Conservation (phyloP, 371 early-diverging fungal species). For the Rhizopus sp. region DNA sequence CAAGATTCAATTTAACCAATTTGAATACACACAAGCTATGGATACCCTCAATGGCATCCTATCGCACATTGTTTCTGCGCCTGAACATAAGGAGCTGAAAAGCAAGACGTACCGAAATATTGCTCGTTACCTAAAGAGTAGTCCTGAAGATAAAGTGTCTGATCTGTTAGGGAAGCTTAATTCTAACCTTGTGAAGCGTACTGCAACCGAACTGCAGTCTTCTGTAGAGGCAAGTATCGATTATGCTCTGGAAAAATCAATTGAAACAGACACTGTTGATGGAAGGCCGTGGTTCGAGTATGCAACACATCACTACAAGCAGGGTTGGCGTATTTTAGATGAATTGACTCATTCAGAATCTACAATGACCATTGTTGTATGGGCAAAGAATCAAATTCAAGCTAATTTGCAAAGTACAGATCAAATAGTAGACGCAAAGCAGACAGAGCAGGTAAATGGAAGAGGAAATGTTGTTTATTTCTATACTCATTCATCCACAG, state of each 20-base stretch:
- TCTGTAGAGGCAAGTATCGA: constrained; percentile 32
- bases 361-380: constrained; percentile 24
- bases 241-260: constrained; percentile 28
- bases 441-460: constrained; percentile 26
- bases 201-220: constrained; percentile 22
- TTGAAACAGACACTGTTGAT: constrained; percentile 24
- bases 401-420: not conserved
- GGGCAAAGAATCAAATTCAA: constrained; percentile 27
- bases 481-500: constrained; percentile 6
- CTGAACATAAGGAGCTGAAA: constrained; percentile 16
- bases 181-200: constrained; percentile 1
- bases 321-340: constrained; percentile 64
- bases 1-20: constrained; percentile 23
- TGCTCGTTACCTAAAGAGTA: constrained; percentile 28
- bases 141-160: constrained; percentile 17
- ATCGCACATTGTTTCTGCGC: constrained; percentile 6
- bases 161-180: constrained; percentile 10
- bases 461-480: too few species aligned
- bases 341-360: constrained; percentile 33
- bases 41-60: constrained; percentile 18
- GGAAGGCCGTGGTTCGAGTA: constrained; percentile 68
- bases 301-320: constrained; percentile 63
- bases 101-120: constrained; percentile 33
- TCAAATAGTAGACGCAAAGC: not conserved
- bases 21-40: constrained; percentile 26